Evolutionary conservation across 768 basidiomycete genomes (phyloP), one percentile per base, ranked within the genome.

Genomic region (Termitomyces sp.): DNA sequence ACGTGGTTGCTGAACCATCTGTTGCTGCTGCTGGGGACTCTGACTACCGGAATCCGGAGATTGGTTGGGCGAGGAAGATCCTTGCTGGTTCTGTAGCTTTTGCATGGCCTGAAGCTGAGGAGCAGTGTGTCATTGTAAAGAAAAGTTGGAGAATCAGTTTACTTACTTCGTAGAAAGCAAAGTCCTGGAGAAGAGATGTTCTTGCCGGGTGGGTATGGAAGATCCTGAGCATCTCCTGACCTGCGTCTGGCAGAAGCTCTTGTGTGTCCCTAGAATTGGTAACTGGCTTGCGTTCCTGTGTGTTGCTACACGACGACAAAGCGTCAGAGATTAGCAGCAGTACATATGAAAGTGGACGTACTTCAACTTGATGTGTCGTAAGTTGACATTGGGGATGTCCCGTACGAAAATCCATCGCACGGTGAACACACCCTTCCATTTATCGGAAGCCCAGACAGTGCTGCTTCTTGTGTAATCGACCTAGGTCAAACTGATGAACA

Each of bases 361-460:
- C 92, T 87, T 88, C 50, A 95, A 73, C 61, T 91, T 87, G 68
- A 97, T 95, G 71, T 96, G 94, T 49, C 94, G 80, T 48, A 97
- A 73, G 54, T 87, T 90, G 62, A 90, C 83, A 66, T 95, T 95
- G 26, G 93, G 94, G 51, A 94, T 94, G 68, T 98, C 96, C 57
- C 94, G 87, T 57, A 99, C 94, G 69, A 94, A 98, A 61, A 98
- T 87, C 97, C 97, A 98, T 57, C 88, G 83, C 26, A 99, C 93
- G 75, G 95, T 96, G 79, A 99, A 97, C 53, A 98, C 93, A 24
- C 97, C 97, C 72, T 99, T 98, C 97, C 97, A 99, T 70, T 99
- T 99, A 73, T 98, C 95, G 35, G 95, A 95, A 1, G 95, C 95
- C 97, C 97, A 99, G 20, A 99, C 97, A 1, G 90, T 98, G 61